phyloP scores from a whole-genome alignment of 495 filamentous ascomycete species.

The Neurospora tetraspora region DNA sequence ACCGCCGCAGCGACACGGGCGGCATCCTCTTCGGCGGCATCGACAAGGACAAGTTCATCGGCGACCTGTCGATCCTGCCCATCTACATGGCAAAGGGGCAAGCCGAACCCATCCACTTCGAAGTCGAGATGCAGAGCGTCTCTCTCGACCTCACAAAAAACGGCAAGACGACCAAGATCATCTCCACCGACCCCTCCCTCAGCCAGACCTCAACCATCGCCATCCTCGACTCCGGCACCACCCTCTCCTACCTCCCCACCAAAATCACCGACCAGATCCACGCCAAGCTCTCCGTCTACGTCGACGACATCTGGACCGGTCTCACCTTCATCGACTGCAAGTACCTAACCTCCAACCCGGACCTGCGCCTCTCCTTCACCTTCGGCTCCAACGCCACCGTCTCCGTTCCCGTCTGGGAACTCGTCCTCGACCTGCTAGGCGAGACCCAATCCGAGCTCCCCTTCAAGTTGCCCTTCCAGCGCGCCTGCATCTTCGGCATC shows the following conservation, averaged over 20 bases:
- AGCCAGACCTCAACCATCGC: constrained; percentile 33
- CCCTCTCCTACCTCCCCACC: constrained; percentile 68
- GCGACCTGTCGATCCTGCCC: constrained; percentile 59
- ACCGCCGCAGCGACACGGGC: constrained; percentile 54
- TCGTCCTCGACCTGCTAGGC: constrained; percentile 52
- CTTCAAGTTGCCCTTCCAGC: constrained; percentile 18
- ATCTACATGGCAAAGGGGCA: constrained; percentile 37
- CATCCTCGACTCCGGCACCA: constrained; percentile 82
- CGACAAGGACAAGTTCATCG: constrained; percentile 75
- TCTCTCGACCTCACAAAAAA: constrained; percentile 19
- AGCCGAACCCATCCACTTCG: constrained; percentile 28
- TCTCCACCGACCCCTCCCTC: constrained; percentile 32
- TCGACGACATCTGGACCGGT: constrained; percentile 30
- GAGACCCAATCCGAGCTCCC: constrained; percentile 12
- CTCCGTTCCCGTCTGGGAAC: constrained; percentile 58
- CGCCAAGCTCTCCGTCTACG: constrained; percentile 42
- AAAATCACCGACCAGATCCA: constrained; percentile 48
- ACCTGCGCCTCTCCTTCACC: constrained; percentile 49
- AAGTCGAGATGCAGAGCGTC: constrained; percentile 27
- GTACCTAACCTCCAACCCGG: constrained; percentile 46
- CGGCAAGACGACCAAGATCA: constrained; percentile 25
- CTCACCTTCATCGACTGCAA: constrained; percentile 39
- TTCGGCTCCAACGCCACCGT: constrained; percentile 47
- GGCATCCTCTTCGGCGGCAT: constrained; percentile 86
- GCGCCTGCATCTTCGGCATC: constrained; percentile 34